Evolutionary conservation across 805 yeast species (phyloP), one percentile per base, ranked within the genome.

Genomic region (Sungouiozyma intestinalis): DNA sequence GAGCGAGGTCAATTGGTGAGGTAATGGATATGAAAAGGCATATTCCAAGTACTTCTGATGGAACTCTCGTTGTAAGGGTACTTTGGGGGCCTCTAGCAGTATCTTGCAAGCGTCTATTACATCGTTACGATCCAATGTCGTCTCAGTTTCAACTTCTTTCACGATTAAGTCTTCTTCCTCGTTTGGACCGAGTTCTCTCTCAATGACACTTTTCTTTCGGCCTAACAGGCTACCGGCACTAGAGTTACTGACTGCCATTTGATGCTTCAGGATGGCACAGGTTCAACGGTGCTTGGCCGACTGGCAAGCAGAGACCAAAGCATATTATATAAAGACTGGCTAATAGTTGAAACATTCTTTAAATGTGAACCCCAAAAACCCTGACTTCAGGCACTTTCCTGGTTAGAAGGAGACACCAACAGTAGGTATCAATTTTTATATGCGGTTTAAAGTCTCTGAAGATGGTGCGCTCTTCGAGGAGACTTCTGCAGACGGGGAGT

Each of bases 1-100:
- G 38, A 85, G 66, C 0, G 72, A 71, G 3, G 60, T 55, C 57
- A 72, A 81, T 7, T 59, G 64, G 2, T 63, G 48, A 0, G 87
- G 83, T 20, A 83, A 66, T 15, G 70, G 64, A 9, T 61, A 55
- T 8, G 56, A 50, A 18, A 77, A 61, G 16, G 66, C 64, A n/a
- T 54, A 44, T 16, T 64, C 58, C 13, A 76, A 58, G 52, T 69
- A 82, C 40, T 48, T 45, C 8, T 56, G 42, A 53, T 81, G 87
- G 1, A 49, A 46, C 4, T 57, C 57, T 31, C 53, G 57, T 33
- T 51, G 36, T 16, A 60, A 49, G 7, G 20, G 40, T 2, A 43
- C 40, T 24, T 24, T 6, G 8, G 43, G 31, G 1, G 40, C 43
- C 3, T 33, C 39, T 2, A 46, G 35, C 11, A 57, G 46, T 14